Base-by-base conservation (phyloP, 805 yeast species). In the Pichia exigua region DNA sequence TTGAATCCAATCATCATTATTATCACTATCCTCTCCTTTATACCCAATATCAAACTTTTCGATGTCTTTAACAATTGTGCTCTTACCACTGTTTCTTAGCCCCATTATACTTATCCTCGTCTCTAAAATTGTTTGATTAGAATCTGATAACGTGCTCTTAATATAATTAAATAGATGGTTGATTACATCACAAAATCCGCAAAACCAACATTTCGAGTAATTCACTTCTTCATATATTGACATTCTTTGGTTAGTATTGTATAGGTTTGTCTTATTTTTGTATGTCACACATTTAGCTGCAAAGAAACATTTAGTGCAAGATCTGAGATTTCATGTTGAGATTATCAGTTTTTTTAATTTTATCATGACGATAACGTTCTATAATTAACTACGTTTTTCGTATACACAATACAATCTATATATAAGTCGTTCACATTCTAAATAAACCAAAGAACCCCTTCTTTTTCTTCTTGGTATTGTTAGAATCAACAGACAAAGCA, bases 381-480 rank as follows among this genome's bases (percentile, higher is more conserved):
- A 27, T 27, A 7, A 6, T 9, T 27, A 27, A 27, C 13, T 11
- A 27, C 11, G 30, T 27, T 9, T 27, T 27, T 27, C 30, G 10
- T 27, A 27, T 27, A 27, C 13, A 11, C 30, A 27, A 2, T 35
- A 35, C 15, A 35, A 11, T 26, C 21, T 58, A 60, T 63, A 35
- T n/a, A 35, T 26, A 35, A 20, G 8, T 7, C 22, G 8, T 10
- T 26, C 10, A 42, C 4, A 22, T 43, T 44, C 41, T 41, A 40
- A 44, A 52, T 10, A 54, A 12, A 11, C 56, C 53, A 26, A 47
- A 50, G 20, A 55, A 51, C 4, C 48, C 24, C 30, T 21, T 38
- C 51, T 49, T 54, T 49, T 54, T 54, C 45, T 51, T 54, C 47
- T 52, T 54, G 41, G n/a, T 45, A 5, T 38, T 40, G 6, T 12